These are phyloP conservation scores for Cutaneotrichosporon daszewskae DNA, from an alignment of 1,284 basidiomycete genomes.

Conservation along the genomic window DNA sequence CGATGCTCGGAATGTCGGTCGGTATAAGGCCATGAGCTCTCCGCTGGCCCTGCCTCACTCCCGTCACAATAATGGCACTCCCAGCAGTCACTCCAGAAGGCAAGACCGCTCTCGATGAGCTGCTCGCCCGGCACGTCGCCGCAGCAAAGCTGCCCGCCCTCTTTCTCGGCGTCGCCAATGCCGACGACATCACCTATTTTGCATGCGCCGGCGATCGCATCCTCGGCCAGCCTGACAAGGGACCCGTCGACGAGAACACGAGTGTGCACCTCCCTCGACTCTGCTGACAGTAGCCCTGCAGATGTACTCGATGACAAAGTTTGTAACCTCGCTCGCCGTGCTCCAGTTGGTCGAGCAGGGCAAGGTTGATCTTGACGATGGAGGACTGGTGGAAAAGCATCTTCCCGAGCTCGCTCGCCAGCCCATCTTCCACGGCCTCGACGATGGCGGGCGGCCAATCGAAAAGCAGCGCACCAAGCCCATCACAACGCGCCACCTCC, in stretches of 20 bases:
- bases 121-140: conserved; percentile 16
- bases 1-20: too few species aligned
- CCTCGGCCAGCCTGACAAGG: conserved; percentile 26
- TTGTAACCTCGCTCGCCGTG: conserved; percentile 16
- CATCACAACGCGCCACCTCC: conserved; percentile 34
- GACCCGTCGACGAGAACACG: conserved; percentile 26
- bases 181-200: conserved; percentile 28
- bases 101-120: conserved; percentile 17
- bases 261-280: conserved; percentile 17
- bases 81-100: too few species aligned
- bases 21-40: too few species aligned
- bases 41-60: too few species aligned
- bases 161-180: conserved; percentile 29
- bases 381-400: conserved; percentile 20
- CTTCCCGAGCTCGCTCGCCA: conserved; percentile 30
- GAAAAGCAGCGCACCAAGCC: conserved; percentile 22
- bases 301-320: conserved; percentile 34
- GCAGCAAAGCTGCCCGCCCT: conserved; percentile 22
- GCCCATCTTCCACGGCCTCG: conserved; percentile 29
- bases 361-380: conserved; percentile 25
- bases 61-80: too few species aligned
- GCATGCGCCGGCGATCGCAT: conserved; percentile 26
- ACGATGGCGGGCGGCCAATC: conserved; percentile 24
- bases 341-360: conserved; percentile 36
- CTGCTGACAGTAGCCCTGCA: conserved; percentile 19